phyloP scores from a whole-genome alignment of 495 filamentous ascomycete species.

The Talaromyces adpressus region DNA sequence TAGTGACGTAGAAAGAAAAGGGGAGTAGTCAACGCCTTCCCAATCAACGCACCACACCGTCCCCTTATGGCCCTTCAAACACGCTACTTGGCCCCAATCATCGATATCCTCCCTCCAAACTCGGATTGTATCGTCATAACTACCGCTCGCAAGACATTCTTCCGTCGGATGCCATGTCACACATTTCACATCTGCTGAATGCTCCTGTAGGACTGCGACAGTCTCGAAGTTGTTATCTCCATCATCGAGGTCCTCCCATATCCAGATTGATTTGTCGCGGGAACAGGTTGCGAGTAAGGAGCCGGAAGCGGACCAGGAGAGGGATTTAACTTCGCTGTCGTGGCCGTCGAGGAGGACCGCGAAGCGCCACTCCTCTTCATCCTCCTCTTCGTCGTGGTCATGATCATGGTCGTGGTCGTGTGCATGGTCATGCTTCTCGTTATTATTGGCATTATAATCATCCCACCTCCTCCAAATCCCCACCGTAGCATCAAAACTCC shows the following conservation, averaged over 20 bases:
- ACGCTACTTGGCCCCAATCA: constrained; percentile 88
- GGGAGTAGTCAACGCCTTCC: constrained; percentile 43
- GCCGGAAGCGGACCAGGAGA: constrained; percentile 73
- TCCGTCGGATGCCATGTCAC: constrained; percentile 84
- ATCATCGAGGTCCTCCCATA: constrained; percentile 86
- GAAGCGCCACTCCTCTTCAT: constrained; percentile 78
- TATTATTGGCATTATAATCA: constrained; percentile 23
- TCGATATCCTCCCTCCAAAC: constrained; percentile 86
- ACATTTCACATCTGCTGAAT: constrained; percentile 89
- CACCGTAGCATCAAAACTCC: constrained; percentile 83
- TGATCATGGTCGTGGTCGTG: constrained; percentile 4
- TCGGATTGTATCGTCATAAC: constrained; percentile 87
- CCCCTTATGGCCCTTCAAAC: constrained; percentile 62
- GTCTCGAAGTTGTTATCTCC: constrained; percentile 95
- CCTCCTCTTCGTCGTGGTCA: constrained; percentile 22
- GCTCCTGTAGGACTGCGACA: constrained; percentile 86
- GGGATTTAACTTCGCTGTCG: constrained; percentile 84
- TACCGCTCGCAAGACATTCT: constrained; percentile 73
- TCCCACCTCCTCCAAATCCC: constrained; percentile 78
- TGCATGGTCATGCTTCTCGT: constrained; percentile 13
- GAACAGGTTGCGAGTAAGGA: constrained; percentile 82
- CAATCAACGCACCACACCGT: constrained; percentile 90
- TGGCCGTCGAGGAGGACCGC: constrained; percentile 85
- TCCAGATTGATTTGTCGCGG: constrained; percentile 94
- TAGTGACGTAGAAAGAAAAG: background rate